Evolutionary conservation across 2,329 filamentous ascomycete genomes (phyloP).

Genomic region (Aspergillus neoniger): DNA sequence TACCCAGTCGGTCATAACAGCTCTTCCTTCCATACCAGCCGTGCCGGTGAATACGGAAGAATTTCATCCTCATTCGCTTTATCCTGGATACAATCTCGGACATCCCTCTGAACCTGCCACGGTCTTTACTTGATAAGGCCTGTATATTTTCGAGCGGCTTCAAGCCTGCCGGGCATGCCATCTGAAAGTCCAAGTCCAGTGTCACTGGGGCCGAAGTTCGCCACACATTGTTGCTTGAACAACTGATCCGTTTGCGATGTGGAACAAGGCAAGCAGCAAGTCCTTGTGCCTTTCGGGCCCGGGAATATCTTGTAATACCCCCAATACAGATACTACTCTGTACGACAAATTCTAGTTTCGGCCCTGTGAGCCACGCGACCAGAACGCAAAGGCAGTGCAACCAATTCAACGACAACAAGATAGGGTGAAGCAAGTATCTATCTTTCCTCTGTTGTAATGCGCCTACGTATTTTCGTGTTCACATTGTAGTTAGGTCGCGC

Average conservation of each 20-base stretch:
- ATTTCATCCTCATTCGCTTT: not conserved
- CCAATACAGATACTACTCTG: not conserved
- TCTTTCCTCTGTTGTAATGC: not conserved
- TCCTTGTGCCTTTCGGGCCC: too few species aligned
- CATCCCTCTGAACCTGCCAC: not conserved
- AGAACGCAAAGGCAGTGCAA: not conserved
- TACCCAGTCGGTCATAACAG: slow-evolving; percentile 28
- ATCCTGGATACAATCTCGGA: not conserved
- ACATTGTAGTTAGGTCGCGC: not conserved
- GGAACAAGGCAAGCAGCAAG: too few species aligned
- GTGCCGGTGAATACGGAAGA: slow-evolving; percentile 9
- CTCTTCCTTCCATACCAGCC: slow-evolving; percentile 27
- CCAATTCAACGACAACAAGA: not conserved
- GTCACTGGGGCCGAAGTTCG: not conserved
- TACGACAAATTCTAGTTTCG: not conserved
- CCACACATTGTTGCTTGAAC: too few species aligned
- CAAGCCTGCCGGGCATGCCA: not conserved
- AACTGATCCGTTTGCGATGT: too few species aligned
- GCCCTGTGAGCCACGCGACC: not conserved
- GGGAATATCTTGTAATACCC: not conserved
- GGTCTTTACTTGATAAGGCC: not conserved
- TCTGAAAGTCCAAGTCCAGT: not conserved
- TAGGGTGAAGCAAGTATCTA: not conserved
- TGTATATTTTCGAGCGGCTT: not conserved
- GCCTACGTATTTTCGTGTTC: not conserved